A percentile compares a stretch with the other conserved stretches of the same genome.
These are phyloP conservation scores for Phenoliferia sp. DNA, from an alignment of 1,284 basidiomycete species.

Conservation along the genomic window DNA sequence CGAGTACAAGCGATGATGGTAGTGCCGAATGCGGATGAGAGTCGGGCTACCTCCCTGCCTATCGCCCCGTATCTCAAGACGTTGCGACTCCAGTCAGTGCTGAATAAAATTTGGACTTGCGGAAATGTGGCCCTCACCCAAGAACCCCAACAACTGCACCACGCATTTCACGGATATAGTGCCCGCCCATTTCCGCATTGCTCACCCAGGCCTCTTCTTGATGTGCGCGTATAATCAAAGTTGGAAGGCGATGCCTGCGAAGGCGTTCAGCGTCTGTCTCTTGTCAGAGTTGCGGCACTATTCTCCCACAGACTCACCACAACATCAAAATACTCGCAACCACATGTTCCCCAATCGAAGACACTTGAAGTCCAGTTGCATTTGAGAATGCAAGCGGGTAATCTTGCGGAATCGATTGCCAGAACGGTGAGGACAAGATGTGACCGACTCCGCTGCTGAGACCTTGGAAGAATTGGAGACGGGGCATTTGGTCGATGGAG, in stretches of 20 bases:
- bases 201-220: neutral
- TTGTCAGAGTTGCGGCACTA: too few relatives aligned
- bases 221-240: neutral
- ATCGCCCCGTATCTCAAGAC: conserved; percentile 14
- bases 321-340: neutral
- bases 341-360: conserved; percentile 26
- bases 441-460: conserved; percentile 11
- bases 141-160: conserved; percentile 1
- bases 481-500: conserved; percentile 8
- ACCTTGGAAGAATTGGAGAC: conserved; percentile 23
- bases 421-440: conserved; percentile 12
- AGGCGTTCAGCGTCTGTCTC: too few relatives aligned
- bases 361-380: conserved; percentile 22
- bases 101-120: too few relatives aligned
- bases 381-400: conserved; percentile 12
- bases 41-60: conserved; percentile 19
- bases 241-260: neutral
- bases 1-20: conserved; percentile 17
- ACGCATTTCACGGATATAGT: neutral
- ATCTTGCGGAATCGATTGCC: conserved; percentile 1
- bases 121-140: too few relatives aligned
- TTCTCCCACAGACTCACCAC: neutral
- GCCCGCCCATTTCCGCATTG: neutral
- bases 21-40: conserved; percentile 12
- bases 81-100: too few relatives aligned